phyloP scores from a whole-genome alignment of 345 rosid genomes.

The Pugionium dolabratum region DNA sequence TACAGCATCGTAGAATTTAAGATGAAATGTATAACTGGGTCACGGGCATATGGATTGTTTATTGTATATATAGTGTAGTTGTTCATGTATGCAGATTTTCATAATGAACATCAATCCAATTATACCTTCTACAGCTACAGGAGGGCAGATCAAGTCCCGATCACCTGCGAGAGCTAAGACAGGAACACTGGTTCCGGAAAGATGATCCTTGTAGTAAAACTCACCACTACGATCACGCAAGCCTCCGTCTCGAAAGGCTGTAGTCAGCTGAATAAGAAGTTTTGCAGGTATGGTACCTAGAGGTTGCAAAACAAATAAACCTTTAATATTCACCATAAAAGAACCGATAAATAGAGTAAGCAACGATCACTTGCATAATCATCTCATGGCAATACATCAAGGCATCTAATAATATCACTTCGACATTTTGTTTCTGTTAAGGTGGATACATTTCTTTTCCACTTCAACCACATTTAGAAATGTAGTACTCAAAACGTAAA shows the following conservation, averaged over 20 bases:
- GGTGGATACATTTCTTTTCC: conserved; percentile 12
- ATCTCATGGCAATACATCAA: conserved; percentile 11
- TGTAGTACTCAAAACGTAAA: not conserved
- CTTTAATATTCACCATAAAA: not conserved
- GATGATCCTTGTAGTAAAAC: conserved; percentile 73
- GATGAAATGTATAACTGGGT: not conserved
- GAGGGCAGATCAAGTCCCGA: conserved; percentile 87
- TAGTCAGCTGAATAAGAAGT: conserved; percentile 85
- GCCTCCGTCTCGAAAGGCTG: conserved; percentile 86
- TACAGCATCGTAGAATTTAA: not conserved
- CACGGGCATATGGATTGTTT: not conserved
- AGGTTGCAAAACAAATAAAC: conserved; percentile 30
- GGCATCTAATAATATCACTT: conserved; percentile 14
- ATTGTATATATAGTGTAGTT: not conserved
- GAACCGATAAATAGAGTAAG: conserved; percentile 3
- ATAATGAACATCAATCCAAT: not conserved
- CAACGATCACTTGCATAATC: conserved; percentile 7
- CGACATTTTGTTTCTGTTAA: not conserved
- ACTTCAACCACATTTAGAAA: conserved; percentile 3
- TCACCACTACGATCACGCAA: conserved; percentile 75
- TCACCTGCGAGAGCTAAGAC: conserved; percentile 93
- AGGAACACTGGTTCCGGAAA: conserved; percentile 60
- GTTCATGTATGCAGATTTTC: conserved; percentile 18
- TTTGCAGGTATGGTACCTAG: conserved; percentile 93
- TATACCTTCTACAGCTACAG: conserved; percentile 84